Evolutionary conservation across 2,329 filamentous ascomycete species (phyloP).

Genomic region (Aspergillus nomiae): DNA sequence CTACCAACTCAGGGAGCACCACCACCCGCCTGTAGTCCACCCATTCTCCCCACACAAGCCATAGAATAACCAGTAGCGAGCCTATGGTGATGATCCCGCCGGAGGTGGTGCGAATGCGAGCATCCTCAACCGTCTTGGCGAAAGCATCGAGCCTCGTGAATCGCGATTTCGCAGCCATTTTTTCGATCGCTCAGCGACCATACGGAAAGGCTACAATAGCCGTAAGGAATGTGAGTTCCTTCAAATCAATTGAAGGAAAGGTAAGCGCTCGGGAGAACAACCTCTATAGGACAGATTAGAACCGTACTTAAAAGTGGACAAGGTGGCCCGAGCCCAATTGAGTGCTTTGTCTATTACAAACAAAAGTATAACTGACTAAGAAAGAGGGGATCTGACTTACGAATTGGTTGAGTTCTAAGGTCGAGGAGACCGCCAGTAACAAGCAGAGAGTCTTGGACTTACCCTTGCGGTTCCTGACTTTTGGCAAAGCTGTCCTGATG

Average conservation of each 20-base stretch:
- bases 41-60: constrained; percentile 94
- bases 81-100: constrained; percentile 93
- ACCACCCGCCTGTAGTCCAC: constrained; percentile 82
- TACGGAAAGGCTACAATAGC: constrained; percentile 18
- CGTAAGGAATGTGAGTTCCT: constrained; percentile 11
- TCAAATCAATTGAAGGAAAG: constrained; percentile 12
- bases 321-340: background rate
- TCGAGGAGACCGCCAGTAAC: constrained; percentile 4
- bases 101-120: constrained; percentile 90
- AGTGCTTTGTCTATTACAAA: background rate
- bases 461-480: constrained; percentile 5
- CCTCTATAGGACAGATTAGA: constrained; percentile 9
- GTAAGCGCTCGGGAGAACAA: constrained; percentile 17
- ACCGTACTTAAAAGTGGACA: constrained; percentile 4
- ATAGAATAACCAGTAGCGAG: constrained; percentile 84
- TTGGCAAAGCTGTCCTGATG: constrained; percentile 19
- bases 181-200: constrained; percentile 32
- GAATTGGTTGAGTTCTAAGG: background rate
- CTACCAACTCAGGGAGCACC: constrained; percentile 88
- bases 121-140: constrained; percentile 98
- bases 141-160: constrained; percentile 98
- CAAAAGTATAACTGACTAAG: background rate
- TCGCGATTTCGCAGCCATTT: constrained; percentile 86
- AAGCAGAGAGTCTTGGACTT: constrained; percentile 8
- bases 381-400: constrained; percentile 6